phyloP scores from a whole-genome alignment of 2,329 filamentous ascomycete species.

The Fusarium heterosporum region DNA sequence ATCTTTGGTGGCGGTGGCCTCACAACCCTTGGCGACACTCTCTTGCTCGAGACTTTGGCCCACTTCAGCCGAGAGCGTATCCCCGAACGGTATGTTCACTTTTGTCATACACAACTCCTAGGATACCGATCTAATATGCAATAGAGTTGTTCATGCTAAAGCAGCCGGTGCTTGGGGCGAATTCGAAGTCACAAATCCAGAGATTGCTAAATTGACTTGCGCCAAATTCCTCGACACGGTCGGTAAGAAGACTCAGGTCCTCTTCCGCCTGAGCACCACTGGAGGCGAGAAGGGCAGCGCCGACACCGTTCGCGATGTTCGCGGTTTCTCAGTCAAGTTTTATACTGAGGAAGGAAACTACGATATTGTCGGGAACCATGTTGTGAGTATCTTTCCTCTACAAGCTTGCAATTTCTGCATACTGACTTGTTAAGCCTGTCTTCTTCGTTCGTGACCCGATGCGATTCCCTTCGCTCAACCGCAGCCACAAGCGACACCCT shows the following conservation, averaged over 20 bases:
- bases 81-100: neutral
- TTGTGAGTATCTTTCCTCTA: neutral
- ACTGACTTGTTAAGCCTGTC: neutral
- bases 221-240: conserved; percentile 63
- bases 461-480: conserved; percentile 13
- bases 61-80: conserved; percentile 22
- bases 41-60: conserved; percentile 12
- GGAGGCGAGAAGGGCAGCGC: conserved; percentile 73
- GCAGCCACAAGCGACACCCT: conserved; percentile 42
- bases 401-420: neutral
- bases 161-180: conserved; percentile 62
- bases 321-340: conserved; percentile 68
- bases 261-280: conserved; percentile 78
- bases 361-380: conserved; percentile 64
- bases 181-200: conserved; percentile 65
- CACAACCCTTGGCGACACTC: conserved; percentile 14
- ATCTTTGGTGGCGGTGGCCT: conserved; percentile 17
- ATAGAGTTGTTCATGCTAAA: conserved; percentile 49
- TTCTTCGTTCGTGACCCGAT: conserved; percentile 13
- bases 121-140: neutral
- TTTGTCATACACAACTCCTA: neutral
- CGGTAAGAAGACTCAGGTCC: conserved; percentile 67
- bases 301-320: conserved; percentile 75
- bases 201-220: conserved; percentile 64
- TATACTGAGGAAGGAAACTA: conserved; percentile 73